Percentiles rank a stretch among this genome's conserved stretches.
phyloP scores from a whole-genome alignment of 2,329 filamentous ascomycete genomes.

The Phyllosticta citriasiana region DNA sequence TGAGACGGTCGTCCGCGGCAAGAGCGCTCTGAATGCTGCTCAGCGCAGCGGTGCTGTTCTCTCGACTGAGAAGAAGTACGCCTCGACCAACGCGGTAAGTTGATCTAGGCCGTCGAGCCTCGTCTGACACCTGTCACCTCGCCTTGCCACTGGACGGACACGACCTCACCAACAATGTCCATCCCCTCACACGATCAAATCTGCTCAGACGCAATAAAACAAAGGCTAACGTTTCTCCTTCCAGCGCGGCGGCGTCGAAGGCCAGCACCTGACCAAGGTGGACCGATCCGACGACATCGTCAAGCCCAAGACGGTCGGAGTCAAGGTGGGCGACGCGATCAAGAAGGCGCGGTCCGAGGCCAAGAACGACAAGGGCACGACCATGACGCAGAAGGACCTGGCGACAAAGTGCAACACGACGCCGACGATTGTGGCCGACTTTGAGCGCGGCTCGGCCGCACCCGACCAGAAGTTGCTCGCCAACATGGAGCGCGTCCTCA shows the following conservation, averaged over 20 bases:
- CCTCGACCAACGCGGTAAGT: constrained; percentile 69
- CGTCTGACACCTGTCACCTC: background rate
- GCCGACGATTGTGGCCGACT: constrained; percentile 66
- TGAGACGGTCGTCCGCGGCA: constrained; percentile 84
- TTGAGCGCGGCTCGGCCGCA: constrained; percentile 68
- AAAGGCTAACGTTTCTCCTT: constrained; percentile 31
- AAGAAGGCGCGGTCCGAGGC: constrained; percentile 66
- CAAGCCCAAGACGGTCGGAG: constrained; percentile 81
- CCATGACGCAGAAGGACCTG: constrained; percentile 81
- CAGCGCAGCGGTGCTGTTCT: constrained; percentile 67
- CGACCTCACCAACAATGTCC: background rate
- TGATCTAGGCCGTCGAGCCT: constrained; percentile 1
- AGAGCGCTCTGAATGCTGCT: constrained; percentile 77
- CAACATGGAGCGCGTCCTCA: constrained; percentile 73
- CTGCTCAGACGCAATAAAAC: background rate
- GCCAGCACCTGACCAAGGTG: constrained; percentile 94
- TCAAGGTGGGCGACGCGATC: constrained; percentile 73
- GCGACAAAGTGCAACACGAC: constrained; percentile 88
- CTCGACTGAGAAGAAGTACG: constrained; percentile 85
- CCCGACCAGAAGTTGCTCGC: constrained; percentile 77
- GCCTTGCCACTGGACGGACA: background rate
- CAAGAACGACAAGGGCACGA: constrained; percentile 60
- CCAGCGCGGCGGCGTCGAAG: constrained; percentile 50
- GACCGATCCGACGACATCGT: constrained; percentile 96
- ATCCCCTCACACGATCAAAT: background rate